Percentiles rank a stretch among this genome's conserved stretches.
phyloP scores from a whole-genome alignment of 2,329 filamentous ascomycete genomes.

The Fusarium buharicum region DNA sequence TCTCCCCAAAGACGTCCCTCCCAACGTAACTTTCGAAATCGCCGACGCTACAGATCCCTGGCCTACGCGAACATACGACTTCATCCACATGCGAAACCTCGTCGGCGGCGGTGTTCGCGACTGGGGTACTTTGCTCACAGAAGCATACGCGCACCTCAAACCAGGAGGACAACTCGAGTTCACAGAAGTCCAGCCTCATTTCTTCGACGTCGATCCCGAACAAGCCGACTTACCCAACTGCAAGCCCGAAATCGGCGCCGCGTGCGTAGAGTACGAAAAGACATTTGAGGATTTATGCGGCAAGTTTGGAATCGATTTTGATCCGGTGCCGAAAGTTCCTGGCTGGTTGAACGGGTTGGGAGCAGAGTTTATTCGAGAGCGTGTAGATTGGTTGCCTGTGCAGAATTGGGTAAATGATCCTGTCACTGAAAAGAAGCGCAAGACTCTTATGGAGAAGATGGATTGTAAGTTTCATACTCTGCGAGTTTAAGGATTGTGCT shows the following conservation, averaged over 20 bases:
- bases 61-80: constrained; percentile 52
- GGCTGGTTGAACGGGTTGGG: constrained; percentile 51
- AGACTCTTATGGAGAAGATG: constrained; percentile 51
- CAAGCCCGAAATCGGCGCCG: constrained; percentile 39
- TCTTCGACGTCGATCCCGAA: constrained; percentile 53
- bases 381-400: constrained; percentile 56
- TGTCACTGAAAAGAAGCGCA: constrained; percentile 52
- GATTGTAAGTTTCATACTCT: constrained; percentile 45
- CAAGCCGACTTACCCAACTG: constrained; percentile 30
- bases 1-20: constrained; percentile 59
- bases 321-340: constrained; percentile 52
- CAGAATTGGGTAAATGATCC: constrained; percentile 55
- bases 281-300: constrained; percentile 45
- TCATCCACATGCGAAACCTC: constrained; percentile 57
- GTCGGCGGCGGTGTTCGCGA: constrained; percentile 58
- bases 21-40: constrained; percentile 68
- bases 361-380: constrained; percentile 55
- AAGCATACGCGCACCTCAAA: constrained; percentile 54
- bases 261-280: constrained; percentile 51
- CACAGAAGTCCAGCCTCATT: constrained; percentile 54
- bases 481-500: constrained; percentile 12
- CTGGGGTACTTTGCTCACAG: constrained; percentile 51
- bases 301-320: constrained; percentile 52
- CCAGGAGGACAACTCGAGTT: constrained; percentile 59
- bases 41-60: constrained; percentile 65